Conservation (phyloP, 108 stramenopile genomes). For the Nannochloropsis oceanica region DNA sequence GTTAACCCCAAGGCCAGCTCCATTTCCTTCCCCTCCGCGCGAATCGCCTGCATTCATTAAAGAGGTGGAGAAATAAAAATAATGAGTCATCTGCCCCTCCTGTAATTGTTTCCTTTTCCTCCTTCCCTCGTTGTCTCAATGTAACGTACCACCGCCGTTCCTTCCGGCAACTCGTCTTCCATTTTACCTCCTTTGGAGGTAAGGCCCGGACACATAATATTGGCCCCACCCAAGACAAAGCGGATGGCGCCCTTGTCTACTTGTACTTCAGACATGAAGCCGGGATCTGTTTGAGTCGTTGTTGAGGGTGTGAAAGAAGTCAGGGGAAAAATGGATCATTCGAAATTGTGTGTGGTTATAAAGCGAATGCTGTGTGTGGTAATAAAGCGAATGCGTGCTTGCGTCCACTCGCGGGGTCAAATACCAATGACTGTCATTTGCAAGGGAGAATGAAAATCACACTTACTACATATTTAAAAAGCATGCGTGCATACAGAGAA, state of each 20-base stretch:
- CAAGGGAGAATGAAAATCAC: no score
- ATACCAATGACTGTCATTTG: no score
- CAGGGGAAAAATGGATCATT: no score
- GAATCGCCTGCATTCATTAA: slow-evolving; percentile 27
- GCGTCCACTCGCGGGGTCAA: no score
- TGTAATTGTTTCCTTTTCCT: neutral
- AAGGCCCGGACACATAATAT: slow-evolving; percentile 93
- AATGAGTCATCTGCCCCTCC: neutral
- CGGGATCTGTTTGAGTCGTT: slow-evolving; percentile 14
- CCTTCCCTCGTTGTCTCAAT: neutral
- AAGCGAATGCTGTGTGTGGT: no score
- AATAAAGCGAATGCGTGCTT: no score
- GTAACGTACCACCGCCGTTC: neutral
- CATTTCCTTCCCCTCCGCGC: slow-evolving; percentile 81
- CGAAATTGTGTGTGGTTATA: no score
- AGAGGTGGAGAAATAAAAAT: neutral
- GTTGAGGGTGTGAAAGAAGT: no score
- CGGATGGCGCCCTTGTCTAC: slow-evolving; percentile 77
- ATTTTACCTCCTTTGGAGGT: slow-evolving; percentile 66
- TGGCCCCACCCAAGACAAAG: slow-evolving; percentile 83
- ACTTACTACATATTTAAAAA: neutral
- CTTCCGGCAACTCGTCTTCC: slow-evolving; percentile 45
- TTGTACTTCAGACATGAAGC: slow-evolving; percentile 37
- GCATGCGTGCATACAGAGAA: neutral
- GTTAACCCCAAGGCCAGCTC: slow-evolving; percentile 78